Evolutionary conservation across 2,329 filamentous ascomycete species (phyloP), one percentile per base, ranked within the genome.

Genomic region (Piedraia hortae): DNA sequence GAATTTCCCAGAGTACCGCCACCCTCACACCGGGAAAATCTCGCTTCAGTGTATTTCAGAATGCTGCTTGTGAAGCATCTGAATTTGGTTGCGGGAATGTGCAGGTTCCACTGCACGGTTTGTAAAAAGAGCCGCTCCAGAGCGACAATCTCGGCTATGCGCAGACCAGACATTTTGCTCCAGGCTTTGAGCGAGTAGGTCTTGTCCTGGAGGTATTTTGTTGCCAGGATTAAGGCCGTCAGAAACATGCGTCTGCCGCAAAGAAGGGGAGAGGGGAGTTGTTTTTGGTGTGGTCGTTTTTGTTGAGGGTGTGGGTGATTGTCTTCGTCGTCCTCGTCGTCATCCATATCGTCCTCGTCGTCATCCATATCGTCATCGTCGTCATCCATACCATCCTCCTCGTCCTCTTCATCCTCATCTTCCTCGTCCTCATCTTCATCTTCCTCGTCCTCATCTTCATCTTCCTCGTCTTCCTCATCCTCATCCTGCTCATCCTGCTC

Each of bases 131-230:
- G 67, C 45, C 88, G 70, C 50, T 97, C 85, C 44, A 93, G 93
- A 40, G 78, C 71, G 48, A 93, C 93, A 47, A 97, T 93, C 49
- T 97, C 85, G 25, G 62, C 55, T 3, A 78, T 80, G 42, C 74
- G 77, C 26, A 97, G 56, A n/a, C 85, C 85, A 10, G 85, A 93
- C 35, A 97, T 97, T 55, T 90, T 93, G 47, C 82, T 93, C 85
- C 85, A 97, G 18, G 85, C 85, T 25, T 82, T 69, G 21, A 85
- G 78, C 8, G 85, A 93, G 48, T 89, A 97, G 50, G 93, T 97
- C 34, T 82, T 70, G 44, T 97, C 85, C 47, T 97, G 85, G 20
- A 97, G 55, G 43, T 93, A 97, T 53, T 97, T 97, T 16, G 85
- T 93, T 2, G 85, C 85, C 25, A 97, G 57, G 33, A 97, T 93